These are phyloP conservation scores for Scheffersomyces cryptocercus DNA, from an alignment of 1,139 yeast genomes.

Conservation along the genomic window DNA sequence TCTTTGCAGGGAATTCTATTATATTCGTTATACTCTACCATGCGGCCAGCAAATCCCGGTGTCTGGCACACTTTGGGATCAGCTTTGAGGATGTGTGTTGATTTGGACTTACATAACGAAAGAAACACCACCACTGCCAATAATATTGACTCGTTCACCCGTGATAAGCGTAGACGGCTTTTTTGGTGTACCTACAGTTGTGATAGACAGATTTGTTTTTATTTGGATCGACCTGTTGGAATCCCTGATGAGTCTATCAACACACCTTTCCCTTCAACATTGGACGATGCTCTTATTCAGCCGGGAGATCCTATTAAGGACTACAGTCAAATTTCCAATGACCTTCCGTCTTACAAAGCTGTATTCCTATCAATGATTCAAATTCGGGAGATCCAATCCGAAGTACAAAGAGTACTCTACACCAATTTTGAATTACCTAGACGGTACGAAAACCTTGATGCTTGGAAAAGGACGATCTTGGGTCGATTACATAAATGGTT, in stretches of 20 bases:
- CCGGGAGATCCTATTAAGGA: constrained; percentile 19
- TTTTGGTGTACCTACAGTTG: constrained; percentile 90
- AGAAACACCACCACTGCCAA: constrained; percentile 16
- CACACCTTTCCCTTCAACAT: constrained; percentile 66
- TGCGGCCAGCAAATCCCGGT: constrained; percentile 82
- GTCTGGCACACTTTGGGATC: constrained; percentile 92
- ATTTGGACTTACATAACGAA: constrained; percentile 68
- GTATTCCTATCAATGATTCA: constrained; percentile 66
- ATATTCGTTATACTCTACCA: constrained; percentile 65
- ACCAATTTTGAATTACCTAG: constrained; percentile 74
- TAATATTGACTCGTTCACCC: constrained; percentile 52
- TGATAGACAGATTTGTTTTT: constrained; percentile 77
- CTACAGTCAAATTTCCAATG: background rate
- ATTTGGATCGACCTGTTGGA: constrained; percentile 72
- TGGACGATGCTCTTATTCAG: constrained; percentile 68
- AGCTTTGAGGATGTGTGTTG: constrained; percentile 77
- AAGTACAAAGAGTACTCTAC: constrained; percentile 69
- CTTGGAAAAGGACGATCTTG: constrained; percentile 60
- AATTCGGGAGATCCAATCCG: constrained; percentile 74
- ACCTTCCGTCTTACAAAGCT: constrained; percentile 53
- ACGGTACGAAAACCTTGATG: constrained; percentile 49
- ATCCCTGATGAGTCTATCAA: constrained; percentile 70
- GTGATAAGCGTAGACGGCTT: constrained; percentile 72
- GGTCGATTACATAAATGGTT: constrained; percentile 63
- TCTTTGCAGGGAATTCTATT: constrained; percentile 71